Evolutionary conservation across 1,284 basidiomycete species (phyloP).

Genomic region (Sporisorium sorghi): DNA sequence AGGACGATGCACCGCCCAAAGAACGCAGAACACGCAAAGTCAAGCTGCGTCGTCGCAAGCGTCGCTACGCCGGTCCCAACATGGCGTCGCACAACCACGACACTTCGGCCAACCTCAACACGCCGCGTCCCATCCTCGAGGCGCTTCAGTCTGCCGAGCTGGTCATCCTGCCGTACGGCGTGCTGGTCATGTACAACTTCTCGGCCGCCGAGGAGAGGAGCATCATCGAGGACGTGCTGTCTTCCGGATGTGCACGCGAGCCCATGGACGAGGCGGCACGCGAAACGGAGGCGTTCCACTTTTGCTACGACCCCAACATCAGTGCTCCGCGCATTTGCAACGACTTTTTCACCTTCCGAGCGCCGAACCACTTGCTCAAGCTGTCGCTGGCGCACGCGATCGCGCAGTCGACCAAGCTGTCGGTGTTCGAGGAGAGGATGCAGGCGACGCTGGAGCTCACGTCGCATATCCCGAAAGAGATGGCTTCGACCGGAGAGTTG

Average conservation of each 20-base stretch:
- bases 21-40: constrained; percentile 38
- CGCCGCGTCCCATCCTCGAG: constrained; percentile 62
- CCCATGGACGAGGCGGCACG: constrained; percentile 53
- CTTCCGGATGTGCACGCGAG: constrained; percentile 62
- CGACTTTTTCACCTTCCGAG: constrained; percentile 79
- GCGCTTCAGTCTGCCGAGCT: constrained; percentile 67
- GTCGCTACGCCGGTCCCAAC: constrained; percentile 60
- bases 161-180: constrained; percentile 67
- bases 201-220: constrained; percentile 62
- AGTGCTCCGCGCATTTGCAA: constrained; percentile 81
- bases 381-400: constrained; percentile 93
- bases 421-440: constrained; percentile 86
- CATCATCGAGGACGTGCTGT: constrained; percentile 65
- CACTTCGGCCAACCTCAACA: constrained; percentile 61
- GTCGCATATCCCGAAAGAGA: constrained; percentile 84
- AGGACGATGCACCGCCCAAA: constrained; percentile 23
- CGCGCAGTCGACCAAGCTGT: constrained; percentile 91
- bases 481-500: constrained; percentile 82
- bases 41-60: constrained; percentile 38
- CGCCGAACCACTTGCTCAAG: constrained; percentile 77
- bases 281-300: constrained; percentile 65
- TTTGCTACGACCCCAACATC: constrained; percentile 81
- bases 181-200: constrained; percentile 69
- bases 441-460: constrained; percentile 83
- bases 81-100: constrained; percentile 68